A percentile compares a stretch with the other conserved stretches of the same genome.
Conservation (phyloP, 148 eudicot species). For the Heliosperma pusillum region DNA sequence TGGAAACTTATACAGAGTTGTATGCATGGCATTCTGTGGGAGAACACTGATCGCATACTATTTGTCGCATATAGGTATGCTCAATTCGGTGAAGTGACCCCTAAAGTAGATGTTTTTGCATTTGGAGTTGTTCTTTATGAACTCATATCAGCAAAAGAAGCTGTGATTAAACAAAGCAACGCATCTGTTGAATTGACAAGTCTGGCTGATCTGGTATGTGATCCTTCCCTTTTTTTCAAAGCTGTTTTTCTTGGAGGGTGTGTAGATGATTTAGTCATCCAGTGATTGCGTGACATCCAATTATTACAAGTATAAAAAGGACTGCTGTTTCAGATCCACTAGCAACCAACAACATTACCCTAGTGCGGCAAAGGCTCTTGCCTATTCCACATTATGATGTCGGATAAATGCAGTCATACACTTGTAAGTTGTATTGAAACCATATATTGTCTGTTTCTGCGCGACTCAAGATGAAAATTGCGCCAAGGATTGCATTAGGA, state of each 20-base stretch:
- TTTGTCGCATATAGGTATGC: slow-evolving; percentile 45
- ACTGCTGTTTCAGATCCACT: background rate
- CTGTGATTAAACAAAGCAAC: slow-evolving; percentile 48
- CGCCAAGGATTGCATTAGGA: background rate
- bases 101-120: slow-evolving; percentile 75
- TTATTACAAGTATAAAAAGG: background rate
- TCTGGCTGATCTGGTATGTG: slow-evolving; percentile 59
- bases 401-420: background rate
- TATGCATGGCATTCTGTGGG: background rate
- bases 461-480: background rate
- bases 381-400: background rate
- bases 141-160: slow-evolving; percentile 73
- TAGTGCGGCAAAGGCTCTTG: background rate
- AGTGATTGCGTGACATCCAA: background rate
- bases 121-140: slow-evolving; percentile 83
- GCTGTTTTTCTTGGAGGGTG: background rate
- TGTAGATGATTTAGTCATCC: background rate
- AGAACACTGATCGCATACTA: slow-evolving; percentile 2
- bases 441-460: background rate
- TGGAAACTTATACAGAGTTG: background rate
- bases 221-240: background rate
- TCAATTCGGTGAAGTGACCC: slow-evolving; percentile 61
- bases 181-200: slow-evolving; percentile 38
- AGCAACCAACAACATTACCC: background rate
- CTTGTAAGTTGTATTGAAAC: background rate